Evolutionary conservation across 2,329 filamentous ascomycete species (phyloP), one percentile per base, ranked within the genome.

Genomic region (Botrytis elliptica): DNA sequence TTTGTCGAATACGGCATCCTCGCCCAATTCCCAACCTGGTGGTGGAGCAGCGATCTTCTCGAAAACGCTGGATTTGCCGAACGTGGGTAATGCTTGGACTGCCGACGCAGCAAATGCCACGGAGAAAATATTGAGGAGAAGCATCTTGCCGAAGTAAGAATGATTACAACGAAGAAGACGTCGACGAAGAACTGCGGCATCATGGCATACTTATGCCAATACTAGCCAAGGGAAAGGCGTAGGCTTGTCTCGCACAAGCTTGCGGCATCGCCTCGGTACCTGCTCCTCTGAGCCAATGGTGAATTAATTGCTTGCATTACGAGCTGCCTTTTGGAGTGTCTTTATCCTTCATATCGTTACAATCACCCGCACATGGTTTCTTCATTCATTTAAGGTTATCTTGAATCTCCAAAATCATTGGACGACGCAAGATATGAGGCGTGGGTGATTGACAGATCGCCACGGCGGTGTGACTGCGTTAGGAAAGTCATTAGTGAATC

Each of bases 41-140:
- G 79, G 79, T 52, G 79, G 77, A 40, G 71, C 73, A 29, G 69
- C 42, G 14, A 80, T 64, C 40, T 77, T 77, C 76, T 80, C 78
- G 38, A 75, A 73, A 52, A 79, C 49, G 55, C 75, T 78, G 36
- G 74, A 77, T 57, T 79, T 76, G 10, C 36, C 42, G 4, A 46
- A 68, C 7, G 66, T 73, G 33, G 71, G 71, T 55, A 70, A 70
- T 59, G 71, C 71, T 46, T 44, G 66, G 38, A 73, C 71, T 55
- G 71, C 42, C 36, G 55, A 42, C 29, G 57, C 57, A 52, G 71
- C 71, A 42, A 73, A 59, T 52, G 68, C 71, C 46, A 69, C 66
- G 55, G 71, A 69, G 52, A 70, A 70, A 20, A 63, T 38, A 25
- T 70, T 73, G 71, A 70, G 46, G 46, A 73, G 44, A 52, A 73